phyloP scores from a whole-genome alignment of 768 basidiomycete species.

The Rhodotorula diobovata region DNA sequence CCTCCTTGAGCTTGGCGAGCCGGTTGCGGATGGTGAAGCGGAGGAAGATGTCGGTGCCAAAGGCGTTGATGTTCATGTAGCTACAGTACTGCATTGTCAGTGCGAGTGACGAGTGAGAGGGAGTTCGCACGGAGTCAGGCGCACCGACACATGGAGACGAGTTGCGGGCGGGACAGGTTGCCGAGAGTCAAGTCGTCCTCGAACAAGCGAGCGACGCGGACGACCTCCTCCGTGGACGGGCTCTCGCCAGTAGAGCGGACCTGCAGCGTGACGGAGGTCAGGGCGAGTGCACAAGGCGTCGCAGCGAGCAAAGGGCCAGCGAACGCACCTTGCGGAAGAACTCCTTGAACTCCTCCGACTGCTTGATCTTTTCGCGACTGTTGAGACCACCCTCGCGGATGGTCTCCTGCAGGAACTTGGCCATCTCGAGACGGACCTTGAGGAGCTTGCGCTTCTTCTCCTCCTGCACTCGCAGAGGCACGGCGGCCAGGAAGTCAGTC shows the following conservation, averaged over 20 bases:
- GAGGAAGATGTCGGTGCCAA: slow-evolving; percentile 97
- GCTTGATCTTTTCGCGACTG: slow-evolving; percentile 79
- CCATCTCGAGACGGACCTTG: slow-evolving; percentile 93
- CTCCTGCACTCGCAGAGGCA: slow-evolving; percentile 57
- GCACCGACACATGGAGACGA: slow-evolving; percentile 83
- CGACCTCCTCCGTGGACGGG: slow-evolving; percentile 79
- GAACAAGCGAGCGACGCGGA: slow-evolving; percentile 93
- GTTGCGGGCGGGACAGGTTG: slow-evolving; percentile 95
- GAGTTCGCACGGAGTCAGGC: background rate
- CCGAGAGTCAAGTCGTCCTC: slow-evolving; percentile 97
- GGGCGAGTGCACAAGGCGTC: too few species aligned
- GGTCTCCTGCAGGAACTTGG: slow-evolving; percentile 97
- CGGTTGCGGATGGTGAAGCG: slow-evolving; percentile 82
- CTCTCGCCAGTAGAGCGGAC: slow-evolving; percentile 92
- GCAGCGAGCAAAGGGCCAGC: background rate
- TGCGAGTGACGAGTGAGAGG: too few species aligned
- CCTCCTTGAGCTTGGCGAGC: slow-evolving; percentile 73
- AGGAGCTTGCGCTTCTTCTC: slow-evolving; percentile 96
- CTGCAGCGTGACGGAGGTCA: slow-evolving; percentile 46
- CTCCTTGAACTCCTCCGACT: slow-evolving; percentile 93
- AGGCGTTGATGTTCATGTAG: slow-evolving; percentile 97
- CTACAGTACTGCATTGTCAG: background rate
- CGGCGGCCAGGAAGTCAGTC: too few species aligned
- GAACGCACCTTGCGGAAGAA: slow-evolving; percentile 87
- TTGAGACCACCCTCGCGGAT: slow-evolving; percentile 88